Evolutionary conservation across 140 eudicot genomes (phyloP).

Genomic region (Stevia rebaudiana): DNA sequence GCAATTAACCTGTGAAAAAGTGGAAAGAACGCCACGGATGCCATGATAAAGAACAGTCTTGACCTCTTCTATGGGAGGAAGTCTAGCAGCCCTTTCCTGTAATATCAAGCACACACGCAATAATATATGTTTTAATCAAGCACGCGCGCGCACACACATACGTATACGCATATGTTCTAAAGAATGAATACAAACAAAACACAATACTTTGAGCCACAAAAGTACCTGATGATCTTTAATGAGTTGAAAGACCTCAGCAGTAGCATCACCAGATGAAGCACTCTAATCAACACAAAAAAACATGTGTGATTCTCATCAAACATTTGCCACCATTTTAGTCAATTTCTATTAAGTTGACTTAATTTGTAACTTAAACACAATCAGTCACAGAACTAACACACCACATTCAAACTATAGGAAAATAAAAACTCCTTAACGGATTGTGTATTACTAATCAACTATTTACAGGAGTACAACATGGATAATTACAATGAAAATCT

Average conservation of each 20-base stretch:
- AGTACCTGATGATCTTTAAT: conserved; percentile 89
- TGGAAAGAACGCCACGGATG: conserved; percentile 75
- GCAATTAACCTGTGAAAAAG: conserved; percentile 61
- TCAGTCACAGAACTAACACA: not conserved
- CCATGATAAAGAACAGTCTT: conserved; percentile 54
- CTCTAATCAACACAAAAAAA: conserved; percentile 23
- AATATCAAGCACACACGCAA: conserved; percentile 7
- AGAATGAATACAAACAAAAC: conserved; percentile 4
- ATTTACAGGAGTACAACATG: too few species aligned
- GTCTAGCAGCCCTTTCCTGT: conserved; percentile 88
- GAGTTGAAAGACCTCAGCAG: conserved; percentile 48
- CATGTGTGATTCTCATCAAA: not conserved
- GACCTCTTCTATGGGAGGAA: conserved; percentile 80
- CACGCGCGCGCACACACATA: not conserved
- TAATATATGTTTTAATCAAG: not conserved
- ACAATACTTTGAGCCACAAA: not conserved
- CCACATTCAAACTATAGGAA: not conserved
- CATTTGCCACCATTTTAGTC: conserved; percentile 1
- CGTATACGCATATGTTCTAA: not conserved
- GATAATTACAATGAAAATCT: too few species aligned
- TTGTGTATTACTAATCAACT: too few species aligned
- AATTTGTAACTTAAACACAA: not conserved
- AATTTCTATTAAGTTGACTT: not conserved
- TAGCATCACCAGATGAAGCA: conserved; percentile 42
- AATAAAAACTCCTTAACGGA: too few species aligned